Conservation (phyloP, 331 rosid species). For the Quercus tomentella region DNA sequence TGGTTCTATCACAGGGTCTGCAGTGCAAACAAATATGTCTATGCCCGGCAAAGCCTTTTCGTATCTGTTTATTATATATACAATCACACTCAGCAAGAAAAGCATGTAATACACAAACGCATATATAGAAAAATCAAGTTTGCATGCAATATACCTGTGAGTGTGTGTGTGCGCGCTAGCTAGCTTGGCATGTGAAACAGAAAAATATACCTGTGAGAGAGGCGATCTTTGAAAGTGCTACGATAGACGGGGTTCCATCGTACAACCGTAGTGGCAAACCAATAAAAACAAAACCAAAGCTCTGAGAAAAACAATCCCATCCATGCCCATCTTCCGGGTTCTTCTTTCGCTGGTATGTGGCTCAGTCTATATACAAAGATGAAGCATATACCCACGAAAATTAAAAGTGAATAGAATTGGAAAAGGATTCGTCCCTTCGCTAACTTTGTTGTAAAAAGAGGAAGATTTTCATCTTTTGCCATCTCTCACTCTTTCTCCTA, state of each 20-base stretch:
- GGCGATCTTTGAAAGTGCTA: conserved; percentile 47
- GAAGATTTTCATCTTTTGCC: conserved; percentile 9
- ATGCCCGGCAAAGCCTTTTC: conserved; percentile 53
- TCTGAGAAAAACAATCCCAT: conserved; percentile 66
- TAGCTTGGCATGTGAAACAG: background rate
- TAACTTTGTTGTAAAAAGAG: conserved; percentile 55
- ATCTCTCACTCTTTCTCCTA: conserved; percentile 2
- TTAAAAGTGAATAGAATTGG: conserved; percentile 40
- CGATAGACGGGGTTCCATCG: conserved; percentile 64
- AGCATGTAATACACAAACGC: too few species aligned
- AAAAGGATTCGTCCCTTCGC: conserved; percentile 32
- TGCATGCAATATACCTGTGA: too few species aligned
- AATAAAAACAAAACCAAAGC: conserved; percentile 72
- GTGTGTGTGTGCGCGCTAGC: too few species aligned
- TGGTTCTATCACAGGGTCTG: conserved; percentile 73
- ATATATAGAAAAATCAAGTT: background rate
- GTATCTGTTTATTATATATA: conserved; percentile 27
- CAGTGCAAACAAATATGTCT: conserved; percentile 85
- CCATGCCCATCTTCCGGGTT: conserved; percentile 50
- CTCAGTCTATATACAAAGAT: conserved; percentile 55
- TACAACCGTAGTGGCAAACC: conserved; percentile 58
- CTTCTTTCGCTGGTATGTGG: conserved; percentile 25
- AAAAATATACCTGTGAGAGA: conserved; percentile 48
- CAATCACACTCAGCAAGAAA: background rate
- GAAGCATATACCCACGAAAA: conserved; percentile 55